Evolutionary conservation across 441 rosid genomes (phyloP), one percentile per base, ranked within the genome.

Genomic region (Populus hybrid): DNA sequence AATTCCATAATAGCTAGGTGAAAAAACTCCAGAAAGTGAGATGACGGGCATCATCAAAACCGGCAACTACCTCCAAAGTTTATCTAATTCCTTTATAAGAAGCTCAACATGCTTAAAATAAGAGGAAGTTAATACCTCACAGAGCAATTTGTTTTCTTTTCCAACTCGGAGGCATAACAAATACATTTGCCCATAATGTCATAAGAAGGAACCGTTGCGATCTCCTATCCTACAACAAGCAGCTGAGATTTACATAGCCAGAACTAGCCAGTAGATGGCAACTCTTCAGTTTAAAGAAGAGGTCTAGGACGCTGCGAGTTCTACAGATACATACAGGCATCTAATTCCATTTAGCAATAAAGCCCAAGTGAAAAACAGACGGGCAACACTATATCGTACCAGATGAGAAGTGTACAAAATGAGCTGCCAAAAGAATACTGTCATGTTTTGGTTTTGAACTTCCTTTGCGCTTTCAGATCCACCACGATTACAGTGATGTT

Each of bases 381-480:
- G 82, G 86, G 82, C 80, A 63, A n/a, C 67, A 69, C 78, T 57
- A 72, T 65, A 69, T 81, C 11, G 59, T 74, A 70, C 73, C 76
- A 7, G 69, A 78, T 28, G 61, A 71, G 61, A 71, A 63, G 72
- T 53, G 40, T 35, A 68, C 73, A 53, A 69, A 57, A 12, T 26
- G 57, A 21, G 12, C 16, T 21, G 26, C 34, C 5, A 46, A 10
- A 68, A 26, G 72, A 61, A 26, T 61, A 66, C 46, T 7, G 73
- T 92, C 89, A 94, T 30, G 93, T 82, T 84, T 88, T 90, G 82
- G 82, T 86, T 88, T 88, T 92, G 85, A 87, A 87, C 87, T 94
- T 94, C 88, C 97, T 87, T 73, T 90, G 98, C 68, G 92, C 89
- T 87, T 90, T 92, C 84, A 92, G 87, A 84, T 94, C 98, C 73